A percentile compares a stretch with the other conserved stretches of the same genome.
Evolutionary conservation across 225 moss, liverwort and hornwort genomes (phyloP).

Genomic region (Polytrichum formosum): DNA sequence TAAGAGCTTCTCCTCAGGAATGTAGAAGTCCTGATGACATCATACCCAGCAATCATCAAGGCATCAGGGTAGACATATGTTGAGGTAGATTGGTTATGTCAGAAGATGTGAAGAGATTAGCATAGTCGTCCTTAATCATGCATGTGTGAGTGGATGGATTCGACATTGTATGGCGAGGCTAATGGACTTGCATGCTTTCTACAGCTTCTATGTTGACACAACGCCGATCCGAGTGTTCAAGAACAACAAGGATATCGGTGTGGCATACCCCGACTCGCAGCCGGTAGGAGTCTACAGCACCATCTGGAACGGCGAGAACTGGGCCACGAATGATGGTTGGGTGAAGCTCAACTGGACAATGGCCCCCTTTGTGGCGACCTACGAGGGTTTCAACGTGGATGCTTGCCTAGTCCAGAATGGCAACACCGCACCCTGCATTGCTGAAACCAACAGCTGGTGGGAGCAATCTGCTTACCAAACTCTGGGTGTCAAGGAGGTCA

Average conservation of each 20-base stretch:
- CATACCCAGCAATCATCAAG: no score
- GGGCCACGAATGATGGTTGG: slow-evolving; percentile 56
- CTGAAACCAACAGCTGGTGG: slow-evolving; percentile 51
- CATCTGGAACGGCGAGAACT: slow-evolving; percentile 58
- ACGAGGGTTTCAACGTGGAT: slow-evolving; percentile 40
- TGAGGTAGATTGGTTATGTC: no score
- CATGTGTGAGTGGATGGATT: no score
- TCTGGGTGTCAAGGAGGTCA: slow-evolving; percentile 29
- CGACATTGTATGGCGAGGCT: no score
- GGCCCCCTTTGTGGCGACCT: slow-evolving; percentile 42
- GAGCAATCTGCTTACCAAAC: slow-evolving; percentile 41
- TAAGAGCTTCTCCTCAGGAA: no score
- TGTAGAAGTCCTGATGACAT: not conserved
- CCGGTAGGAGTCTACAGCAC: slow-evolving; percentile 54
- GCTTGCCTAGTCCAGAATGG: slow-evolving; percentile 30
- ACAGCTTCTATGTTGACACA: slow-evolving; percentile 37
- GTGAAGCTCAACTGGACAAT: slow-evolving; percentile 51
- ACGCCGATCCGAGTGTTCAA: slow-evolving; percentile 56
- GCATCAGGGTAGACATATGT: no score
- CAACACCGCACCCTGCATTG: slow-evolving; percentile 38
- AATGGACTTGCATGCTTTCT: not conserved
- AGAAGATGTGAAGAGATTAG: no score
- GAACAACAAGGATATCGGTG: slow-evolving; percentile 41
- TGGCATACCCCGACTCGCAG: slow-evolving; percentile 37
- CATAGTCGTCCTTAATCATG: no score